A percentile compares a stretch with the other conserved stretches of the same genome.
Evolutionary conservation across 768 basidiomycete genomes (phyloP).

Genomic region (Trametes punicea): DNA sequence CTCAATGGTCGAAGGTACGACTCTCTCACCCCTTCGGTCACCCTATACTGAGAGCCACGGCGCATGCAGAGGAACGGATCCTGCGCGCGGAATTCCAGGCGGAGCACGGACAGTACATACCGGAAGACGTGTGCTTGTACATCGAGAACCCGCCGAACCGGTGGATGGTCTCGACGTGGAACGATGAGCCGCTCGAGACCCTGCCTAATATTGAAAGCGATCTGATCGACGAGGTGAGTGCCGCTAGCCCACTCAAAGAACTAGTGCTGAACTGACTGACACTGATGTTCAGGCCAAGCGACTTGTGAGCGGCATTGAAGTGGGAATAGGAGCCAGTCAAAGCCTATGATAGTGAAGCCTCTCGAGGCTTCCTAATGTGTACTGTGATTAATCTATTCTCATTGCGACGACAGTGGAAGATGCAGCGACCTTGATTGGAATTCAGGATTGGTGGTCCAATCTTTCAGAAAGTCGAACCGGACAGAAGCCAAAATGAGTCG

Average conservation of each 20-base stretch:
- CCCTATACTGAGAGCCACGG: not conserved
- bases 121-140: constrained; percentile 76
- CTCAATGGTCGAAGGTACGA: constrained; percentile 61
- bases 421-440: too few species aligned
- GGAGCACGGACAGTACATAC: constrained; percentile 70
- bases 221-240: constrained; percentile 50
- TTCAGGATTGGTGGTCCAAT: too few species aligned
- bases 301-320: constrained; percentile 5
- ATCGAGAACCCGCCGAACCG: constrained; percentile 71
- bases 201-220: constrained; percentile 63
- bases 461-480: too few species aligned
- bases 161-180: constrained; percentile 63
- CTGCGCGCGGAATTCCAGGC: constrained; percentile 66
- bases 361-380: too few species aligned
- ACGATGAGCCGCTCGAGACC: constrained; percentile 51
- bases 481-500: constrained; percentile 31
- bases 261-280: not conserved
- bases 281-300: constrained; percentile 30
- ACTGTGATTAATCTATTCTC: too few species aligned
- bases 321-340: constrained; percentile 18
- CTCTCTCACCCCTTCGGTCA: not conserved
- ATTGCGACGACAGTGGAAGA: too few species aligned
- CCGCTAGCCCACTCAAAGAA: not conserved
- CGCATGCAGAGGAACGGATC: constrained; percentile 60
- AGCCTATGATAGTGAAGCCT: constrained; percentile 15